These are phyloP conservation scores for apple (Malus domestica) DNA, from an alignment of 306 rosid genomes.

Conservation along the genomic window ASM211411v1 NC_041799.1:41801501-41802000, in stretches of 20 bases:
- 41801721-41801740: conserved; percentile 41
- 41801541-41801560: background rate
- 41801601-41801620: conserved; percentile 36
- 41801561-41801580: conserved; percentile 1
- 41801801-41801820: conserved; percentile 10
- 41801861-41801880: conserved; percentile 26
- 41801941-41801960: background rate
- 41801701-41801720: conserved; percentile 27
- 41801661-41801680: conserved; percentile 33
- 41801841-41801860: conserved; percentile 24
- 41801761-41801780: conserved; percentile 22
- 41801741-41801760: conserved; percentile 22
- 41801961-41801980: background rate
- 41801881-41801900: conserved; percentile 47
- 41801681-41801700: conserved; percentile 29
- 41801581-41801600: conserved; percentile 34
- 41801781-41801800: conserved; percentile 32
- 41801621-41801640: conserved; percentile 58
- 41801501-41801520: conserved; percentile 26
- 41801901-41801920: conserved; percentile 44
- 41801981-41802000: conserved; percentile 26
- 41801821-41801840: conserved; percentile 24
- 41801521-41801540: conserved; percentile 11
- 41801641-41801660: conserved; percentile 40
- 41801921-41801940: background rate